phyloP scores from a whole-genome alignment of 2,329 filamentous ascomycete species.

The Lachnellula cervina region DNA sequence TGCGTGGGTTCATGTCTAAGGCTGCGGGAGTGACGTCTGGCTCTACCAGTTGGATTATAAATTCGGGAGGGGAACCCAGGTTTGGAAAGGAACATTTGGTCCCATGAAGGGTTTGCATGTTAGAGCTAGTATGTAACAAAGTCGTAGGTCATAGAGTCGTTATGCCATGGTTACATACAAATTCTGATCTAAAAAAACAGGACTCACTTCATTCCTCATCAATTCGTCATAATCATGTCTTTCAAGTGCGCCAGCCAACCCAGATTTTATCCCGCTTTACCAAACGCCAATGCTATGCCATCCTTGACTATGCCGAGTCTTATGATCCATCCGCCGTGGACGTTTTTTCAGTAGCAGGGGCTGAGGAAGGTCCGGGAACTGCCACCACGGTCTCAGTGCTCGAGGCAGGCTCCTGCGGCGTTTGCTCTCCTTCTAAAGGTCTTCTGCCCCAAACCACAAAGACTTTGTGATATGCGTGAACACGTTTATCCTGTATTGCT shows the following conservation, averaged over 20 bases:
- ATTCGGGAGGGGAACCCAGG: too few species aligned
- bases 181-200: not conserved
- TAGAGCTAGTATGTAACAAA: too few species aligned
- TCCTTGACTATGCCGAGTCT: not conserved
- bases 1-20: too few species aligned
- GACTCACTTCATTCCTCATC: not conserved
- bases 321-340: not conserved
- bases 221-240: not conserved
- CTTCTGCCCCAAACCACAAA: conserved; percentile 29
- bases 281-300: not conserved
- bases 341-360: not conserved
- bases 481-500: conserved; percentile 20
- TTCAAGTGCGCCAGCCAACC: too few species aligned
- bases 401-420: not conserved
- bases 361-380: not conserved
- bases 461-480: conserved; percentile 28
- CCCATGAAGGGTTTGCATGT: too few species aligned
- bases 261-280: not conserved
- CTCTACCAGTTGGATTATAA: too few species aligned
- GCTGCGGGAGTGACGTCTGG: too few species aligned
- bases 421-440: conserved; percentile 5
- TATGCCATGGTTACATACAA: not conserved
- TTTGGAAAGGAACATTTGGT: too few species aligned
- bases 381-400: not conserved
- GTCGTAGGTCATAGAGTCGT: too few species aligned